These are phyloP conservation scores for Fomes fomentarius DNA, from an alignment of 1,284 basidiomycete species.

Conservation along the genomic window DNA sequence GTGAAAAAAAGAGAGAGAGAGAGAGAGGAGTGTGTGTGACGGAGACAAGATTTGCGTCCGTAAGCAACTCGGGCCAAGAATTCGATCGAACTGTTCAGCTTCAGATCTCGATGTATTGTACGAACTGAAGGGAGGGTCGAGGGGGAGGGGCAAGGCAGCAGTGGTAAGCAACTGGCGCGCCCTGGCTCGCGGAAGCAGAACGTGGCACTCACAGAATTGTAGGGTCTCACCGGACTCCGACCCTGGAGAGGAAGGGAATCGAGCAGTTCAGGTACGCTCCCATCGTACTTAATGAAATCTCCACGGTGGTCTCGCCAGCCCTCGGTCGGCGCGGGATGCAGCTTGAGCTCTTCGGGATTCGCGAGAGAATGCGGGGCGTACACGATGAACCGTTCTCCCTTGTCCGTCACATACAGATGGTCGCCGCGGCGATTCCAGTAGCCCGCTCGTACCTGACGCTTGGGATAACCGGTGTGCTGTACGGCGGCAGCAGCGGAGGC, in stretches of 20 bases:
- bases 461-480: constrained; percentile 7
- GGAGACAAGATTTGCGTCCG: constrained; percentile 16
- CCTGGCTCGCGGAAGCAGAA: background rate
- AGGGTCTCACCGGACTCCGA: constrained; percentile 53
- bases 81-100: constrained; percentile 17
- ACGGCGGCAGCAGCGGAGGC: constrained; percentile 33
- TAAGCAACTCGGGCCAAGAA: constrained; percentile 11
- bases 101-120: constrained; percentile 25
- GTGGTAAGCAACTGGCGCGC: too few relatives aligned
- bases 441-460: constrained; percentile 46
- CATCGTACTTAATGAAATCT: constrained; percentile 41
- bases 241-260: constrained; percentile 60
- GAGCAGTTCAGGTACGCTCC: constrained; percentile 54
- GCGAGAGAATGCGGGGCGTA: constrained; percentile 56
- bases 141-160: too few relatives aligned
- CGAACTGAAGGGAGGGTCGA: too few relatives aligned
- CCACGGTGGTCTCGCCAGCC: constrained; percentile 59
- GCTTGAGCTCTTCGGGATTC: constrained; percentile 59
- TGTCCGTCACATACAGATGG: constrained; percentile 51
- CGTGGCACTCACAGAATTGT: constrained; percentile 52
- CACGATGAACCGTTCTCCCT: constrained; percentile 53
- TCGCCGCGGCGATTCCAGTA: constrained; percentile 75
- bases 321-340: constrained; percentile 55
- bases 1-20: background rate
- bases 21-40: background rate